Conservation (phyloP, 805 yeast genomes). For the Priceomyces haplophilus region DNA sequence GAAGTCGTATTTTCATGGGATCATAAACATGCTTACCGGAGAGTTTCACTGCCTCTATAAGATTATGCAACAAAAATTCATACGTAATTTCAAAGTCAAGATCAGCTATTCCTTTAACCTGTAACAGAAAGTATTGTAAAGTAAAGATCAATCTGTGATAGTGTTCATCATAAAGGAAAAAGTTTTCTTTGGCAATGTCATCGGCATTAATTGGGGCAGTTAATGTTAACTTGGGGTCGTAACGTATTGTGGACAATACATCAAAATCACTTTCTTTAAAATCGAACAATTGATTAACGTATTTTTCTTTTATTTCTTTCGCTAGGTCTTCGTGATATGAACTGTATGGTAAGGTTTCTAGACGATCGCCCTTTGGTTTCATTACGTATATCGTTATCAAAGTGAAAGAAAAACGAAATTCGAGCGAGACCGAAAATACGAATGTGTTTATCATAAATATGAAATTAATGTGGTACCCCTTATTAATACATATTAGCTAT, state of each 20-base stretch:
- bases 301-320: conserved; percentile 8
- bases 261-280: conserved; percentile 41
- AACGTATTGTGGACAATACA: conserved; percentile 68
- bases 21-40: conserved; percentile 18
- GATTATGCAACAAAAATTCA: conserved; percentile 35
- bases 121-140: conserved; percentile 45
- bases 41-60: conserved; percentile 25
- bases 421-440: too few species aligned
- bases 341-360: neutral
- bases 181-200: conserved; percentile 31
- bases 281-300: conserved; percentile 7
- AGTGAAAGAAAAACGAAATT: too few species aligned
- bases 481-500: neutral
- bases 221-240: conserved; percentile 56
- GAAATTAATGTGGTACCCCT: neutral
- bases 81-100: conserved; percentile 41
- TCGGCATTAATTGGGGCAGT: conserved; percentile 25
- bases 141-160: conserved; percentile 55
- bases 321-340: conserved; percentile 4
- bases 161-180: conserved; percentile 67
- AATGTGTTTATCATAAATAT: too few species aligned
- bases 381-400: neutral
- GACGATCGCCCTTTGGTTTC: neutral
- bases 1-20: conserved; percentile 34
- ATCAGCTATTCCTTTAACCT: conserved; percentile 6